phyloP scores from a whole-genome alignment of 805 yeast species.

The Candida tibetensis region DNA sequence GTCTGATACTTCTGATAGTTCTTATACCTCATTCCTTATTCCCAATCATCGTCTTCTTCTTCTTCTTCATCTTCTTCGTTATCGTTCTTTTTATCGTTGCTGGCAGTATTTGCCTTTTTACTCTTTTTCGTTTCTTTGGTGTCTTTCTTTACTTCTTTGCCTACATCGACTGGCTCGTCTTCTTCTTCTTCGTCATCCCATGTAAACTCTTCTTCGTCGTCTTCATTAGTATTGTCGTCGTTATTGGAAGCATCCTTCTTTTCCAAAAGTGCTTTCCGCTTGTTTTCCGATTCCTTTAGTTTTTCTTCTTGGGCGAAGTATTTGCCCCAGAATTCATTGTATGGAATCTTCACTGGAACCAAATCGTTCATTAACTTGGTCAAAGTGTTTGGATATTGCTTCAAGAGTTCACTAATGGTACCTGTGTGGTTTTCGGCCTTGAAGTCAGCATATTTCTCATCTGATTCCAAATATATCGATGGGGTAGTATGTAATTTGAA shows the following conservation, averaged over 20 bases:
- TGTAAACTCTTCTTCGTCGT: conserved; percentile 50
- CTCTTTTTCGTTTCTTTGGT: conserved; percentile 49
- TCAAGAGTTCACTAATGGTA: conserved; percentile 48
- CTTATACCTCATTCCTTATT: too few relatives aligned
- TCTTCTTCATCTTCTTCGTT: conserved; percentile 15
- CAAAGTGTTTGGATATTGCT: conserved; percentile 47
- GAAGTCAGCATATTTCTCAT: conserved; percentile 26
- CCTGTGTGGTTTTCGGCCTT: conserved; percentile 47
- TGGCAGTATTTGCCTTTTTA: conserved; percentile 4
- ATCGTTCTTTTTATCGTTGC: conserved; percentile 2
- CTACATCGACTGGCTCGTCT: conserved; percentile 6
- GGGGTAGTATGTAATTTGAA: conserved; percentile 37
- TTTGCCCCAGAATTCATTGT: conserved; percentile 69
- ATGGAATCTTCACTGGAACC: conserved; percentile 63
- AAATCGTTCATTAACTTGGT: conserved; percentile 53
- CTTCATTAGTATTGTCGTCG: conserved; percentile 19
- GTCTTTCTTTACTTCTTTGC: conserved; percentile 1
- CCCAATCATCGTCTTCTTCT: conserved; percentile 59
- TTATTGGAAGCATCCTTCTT: conserved; percentile 26
- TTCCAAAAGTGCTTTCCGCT: conserved; percentile 61
- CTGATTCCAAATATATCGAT: conserved; percentile 14
- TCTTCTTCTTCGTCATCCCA: conserved; percentile 54
- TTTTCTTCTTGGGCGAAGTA: conserved; percentile 56
- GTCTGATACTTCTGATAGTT: too few relatives aligned
- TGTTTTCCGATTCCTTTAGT: conserved; percentile 59